Evolutionary conservation across 225 moss, liverwort and hornwort genomes (phyloP).

Genomic region (Asterella californica): DNA sequence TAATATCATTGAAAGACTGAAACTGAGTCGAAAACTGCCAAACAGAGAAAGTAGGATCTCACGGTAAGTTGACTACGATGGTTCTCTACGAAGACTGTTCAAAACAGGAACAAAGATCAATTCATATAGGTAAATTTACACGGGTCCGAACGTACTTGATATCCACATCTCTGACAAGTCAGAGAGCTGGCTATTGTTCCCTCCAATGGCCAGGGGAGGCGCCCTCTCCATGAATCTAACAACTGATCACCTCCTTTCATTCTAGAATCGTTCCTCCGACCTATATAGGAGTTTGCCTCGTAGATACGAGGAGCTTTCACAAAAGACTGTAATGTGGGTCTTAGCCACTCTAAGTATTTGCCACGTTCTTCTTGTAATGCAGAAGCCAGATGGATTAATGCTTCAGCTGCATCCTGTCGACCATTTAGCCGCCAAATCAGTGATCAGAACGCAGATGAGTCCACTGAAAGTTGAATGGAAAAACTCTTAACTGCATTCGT

Average conservation of each 20-base stretch:
- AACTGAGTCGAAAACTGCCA: conserved; percentile 89
- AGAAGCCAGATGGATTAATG: conserved; percentile 74
- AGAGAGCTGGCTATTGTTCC: conserved; percentile 86
- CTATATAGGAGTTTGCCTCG: conserved; percentile 3
- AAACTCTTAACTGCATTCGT: background rate
- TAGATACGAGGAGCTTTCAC: conserved; percentile 40
- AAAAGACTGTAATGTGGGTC: conserved; percentile 77
- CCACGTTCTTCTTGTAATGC: conserved; percentile 85
- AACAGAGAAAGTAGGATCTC: background rate
- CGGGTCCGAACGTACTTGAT: conserved; percentile 51
- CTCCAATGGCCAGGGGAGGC: conserved; percentile 85
- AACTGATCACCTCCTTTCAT: conserved; percentile 36
- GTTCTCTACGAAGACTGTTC: background rate
- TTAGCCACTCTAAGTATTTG: conserved; percentile 61
- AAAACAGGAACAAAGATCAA: background rate
- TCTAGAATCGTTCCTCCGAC: conserved; percentile 7
- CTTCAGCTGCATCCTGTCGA: conserved; percentile 86
- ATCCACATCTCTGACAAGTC: conserved; percentile 79
- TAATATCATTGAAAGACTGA: conserved; percentile 82
- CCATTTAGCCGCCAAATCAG: background rate
- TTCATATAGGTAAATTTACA: background rate
- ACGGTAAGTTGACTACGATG: background rate
- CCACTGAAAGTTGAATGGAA: background rate
- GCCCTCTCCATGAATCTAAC: conserved; percentile 59
- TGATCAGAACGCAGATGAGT: background rate